Evolutionary conservation across 345 rosid species (phyloP).

Genomic region (Ceriops tagal): DNA sequence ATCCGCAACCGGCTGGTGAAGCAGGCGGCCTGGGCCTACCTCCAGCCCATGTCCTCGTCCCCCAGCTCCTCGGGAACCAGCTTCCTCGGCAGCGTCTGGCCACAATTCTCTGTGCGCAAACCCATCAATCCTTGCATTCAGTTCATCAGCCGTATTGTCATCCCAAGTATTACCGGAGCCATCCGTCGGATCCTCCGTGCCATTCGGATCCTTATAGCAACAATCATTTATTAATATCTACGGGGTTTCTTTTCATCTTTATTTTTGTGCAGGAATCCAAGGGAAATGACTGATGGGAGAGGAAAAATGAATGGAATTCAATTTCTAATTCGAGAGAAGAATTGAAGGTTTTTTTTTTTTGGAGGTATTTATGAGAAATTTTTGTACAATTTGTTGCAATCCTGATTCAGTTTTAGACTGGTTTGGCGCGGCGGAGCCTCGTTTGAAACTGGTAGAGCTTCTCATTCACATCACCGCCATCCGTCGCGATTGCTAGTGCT

Average conservation of each 20-base stretch:
- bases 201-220: slow-evolving; percentile 25
- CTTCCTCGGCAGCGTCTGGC: slow-evolving; percentile 51
- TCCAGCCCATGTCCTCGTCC: slow-evolving; percentile 64
- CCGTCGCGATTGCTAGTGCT: no score
- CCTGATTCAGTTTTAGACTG: slow-evolving; percentile 4
- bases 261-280: neutral
- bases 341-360: neutral
- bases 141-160: slow-evolving; percentile 26
- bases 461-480: slow-evolving; percentile 15
- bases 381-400: slow-evolving; percentile 18
- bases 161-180: slow-evolving; percentile 28
- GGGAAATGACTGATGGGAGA: neutral
- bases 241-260: neutral
- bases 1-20: slow-evolving; percentile 86
- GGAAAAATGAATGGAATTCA: slow-evolving; percentile 4
- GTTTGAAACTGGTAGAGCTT: slow-evolving; percentile 31
- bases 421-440: slow-evolving; percentile 42
- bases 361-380: slow-evolving; percentile 1
- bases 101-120: slow-evolving; percentile 25
- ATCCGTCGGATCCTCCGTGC: slow-evolving; percentile 37
- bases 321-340: neutral
- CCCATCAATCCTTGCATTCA: slow-evolving; percentile 43
- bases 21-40: slow-evolving; percentile 94
- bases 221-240: neutral
- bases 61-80: slow-evolving; percentile 38